phyloP scores from a whole-genome alignment of 2,329 filamentous ascomycete species.

The Leptodontidium sp. region DNA sequence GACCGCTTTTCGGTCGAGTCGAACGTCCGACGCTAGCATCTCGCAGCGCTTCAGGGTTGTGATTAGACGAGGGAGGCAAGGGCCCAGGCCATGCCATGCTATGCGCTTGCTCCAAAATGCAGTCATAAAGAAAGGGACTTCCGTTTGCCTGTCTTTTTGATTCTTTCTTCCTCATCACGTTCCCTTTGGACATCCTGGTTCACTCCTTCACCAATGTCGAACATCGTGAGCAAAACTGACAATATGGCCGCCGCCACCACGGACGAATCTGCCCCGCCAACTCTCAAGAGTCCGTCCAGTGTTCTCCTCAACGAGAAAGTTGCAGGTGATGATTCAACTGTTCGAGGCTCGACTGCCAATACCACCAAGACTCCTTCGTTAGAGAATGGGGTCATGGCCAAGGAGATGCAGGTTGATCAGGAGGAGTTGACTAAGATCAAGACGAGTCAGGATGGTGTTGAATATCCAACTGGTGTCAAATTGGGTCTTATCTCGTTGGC shows the following conservation, averaged over 20 bases:
- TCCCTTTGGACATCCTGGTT: not conserved
- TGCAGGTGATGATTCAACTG: conserved; percentile 18
- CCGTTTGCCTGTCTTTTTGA: not conserved
- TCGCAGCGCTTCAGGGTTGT: not conserved
- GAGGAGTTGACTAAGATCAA: conserved; percentile 39
- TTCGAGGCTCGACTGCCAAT: conserved; percentile 28
- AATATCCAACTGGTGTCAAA: conserved; percentile 45
- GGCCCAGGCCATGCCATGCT: not conserved
- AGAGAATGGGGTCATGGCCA: not conserved
- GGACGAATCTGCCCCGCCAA: conserved; percentile 34
- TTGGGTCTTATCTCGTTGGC: conserved; percentile 42
- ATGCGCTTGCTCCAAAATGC: not conserved
- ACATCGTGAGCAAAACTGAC: conserved; percentile 23
- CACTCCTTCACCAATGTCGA: conserved; percentile 26
- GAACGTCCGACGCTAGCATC: not conserved
- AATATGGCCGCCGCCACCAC: conserved; percentile 18
- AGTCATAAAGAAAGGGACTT: not conserved
- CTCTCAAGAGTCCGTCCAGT: conserved; percentile 31
- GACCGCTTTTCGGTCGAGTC: not conserved
- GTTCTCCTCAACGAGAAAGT: conserved; percentile 35
- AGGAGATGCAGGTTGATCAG: conserved; percentile 21
- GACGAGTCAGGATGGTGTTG: conserved; percentile 42
- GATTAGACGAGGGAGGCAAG: conserved; percentile 7
- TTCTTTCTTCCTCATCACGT: not conserved
- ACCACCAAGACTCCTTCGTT: conserved; percentile 18